phyloP scores from a whole-genome alignment of 768 basidiomycete species.

The Stropharia rugosoannulata region DNA sequence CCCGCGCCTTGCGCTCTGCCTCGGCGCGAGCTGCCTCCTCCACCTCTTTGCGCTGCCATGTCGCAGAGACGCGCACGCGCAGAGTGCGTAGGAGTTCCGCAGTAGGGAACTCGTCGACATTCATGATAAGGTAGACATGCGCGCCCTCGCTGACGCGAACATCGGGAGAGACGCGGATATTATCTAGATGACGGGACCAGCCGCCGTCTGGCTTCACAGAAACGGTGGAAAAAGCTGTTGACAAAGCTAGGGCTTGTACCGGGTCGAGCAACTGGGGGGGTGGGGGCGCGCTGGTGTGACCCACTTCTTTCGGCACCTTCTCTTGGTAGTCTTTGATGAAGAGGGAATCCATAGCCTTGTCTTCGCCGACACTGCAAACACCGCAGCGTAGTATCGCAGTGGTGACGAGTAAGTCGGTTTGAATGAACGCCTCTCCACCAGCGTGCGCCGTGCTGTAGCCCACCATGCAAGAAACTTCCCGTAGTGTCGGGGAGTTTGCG shows the following conservation, averaged over 20 bases:
- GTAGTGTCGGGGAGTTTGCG: background rate
- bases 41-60: conserved; percentile 5
- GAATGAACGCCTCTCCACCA: background rate
- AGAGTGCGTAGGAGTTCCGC: background rate
- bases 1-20: background rate
- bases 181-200: conserved; percentile 1
- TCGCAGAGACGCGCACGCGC: background rate
- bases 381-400: background rate
- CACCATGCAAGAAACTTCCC: background rate
- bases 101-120: background rate
- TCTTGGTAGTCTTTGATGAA: background rate
- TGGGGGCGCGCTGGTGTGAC: no score
- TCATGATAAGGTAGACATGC: background rate
- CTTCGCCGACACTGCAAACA: background rate
- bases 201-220: background rate
- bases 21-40: background rate
- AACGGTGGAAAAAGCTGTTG: background rate
- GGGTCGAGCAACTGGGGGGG: background rate
- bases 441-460: background rate
- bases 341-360: background rate
- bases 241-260: background rate
- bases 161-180: background rate
- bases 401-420: background rate
- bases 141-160: background rate
- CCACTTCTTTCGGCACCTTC: background rate